These are phyloP conservation scores for Amniculicola lignicola DNA, from an alignment of 495 filamentous ascomycete genomes.

Conservation along the genomic window DNA sequence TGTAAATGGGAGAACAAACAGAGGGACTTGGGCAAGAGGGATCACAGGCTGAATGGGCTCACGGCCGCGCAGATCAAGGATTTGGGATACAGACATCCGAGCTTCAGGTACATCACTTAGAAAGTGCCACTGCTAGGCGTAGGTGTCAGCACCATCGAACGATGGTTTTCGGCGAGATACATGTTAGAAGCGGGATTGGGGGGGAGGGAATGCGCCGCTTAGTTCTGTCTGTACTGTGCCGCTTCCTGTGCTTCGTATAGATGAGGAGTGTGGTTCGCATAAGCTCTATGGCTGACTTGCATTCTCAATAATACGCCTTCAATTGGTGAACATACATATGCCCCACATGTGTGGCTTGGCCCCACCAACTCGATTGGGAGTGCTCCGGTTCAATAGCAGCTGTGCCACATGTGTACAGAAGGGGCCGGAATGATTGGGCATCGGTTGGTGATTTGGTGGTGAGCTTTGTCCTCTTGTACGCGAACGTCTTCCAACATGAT, in stretches of 20 bases:
- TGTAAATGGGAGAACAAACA: constrained; percentile 52
- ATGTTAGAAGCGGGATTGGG: not conserved
- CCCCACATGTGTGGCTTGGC: no score
- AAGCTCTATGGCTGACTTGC: not conserved
- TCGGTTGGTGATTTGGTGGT: no score
- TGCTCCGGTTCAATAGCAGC: no score
- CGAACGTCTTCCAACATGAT: no score
- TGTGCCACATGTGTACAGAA: no score
- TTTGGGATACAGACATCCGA: constrained; percentile 54
- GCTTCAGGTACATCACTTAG: constrained; percentile 51
- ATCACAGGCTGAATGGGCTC: constrained; percentile 52
- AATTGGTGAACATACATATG: no score
- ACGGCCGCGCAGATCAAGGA: constrained; percentile 46
- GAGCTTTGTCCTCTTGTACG: no score
- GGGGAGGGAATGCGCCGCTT: not conserved
- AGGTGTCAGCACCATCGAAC: not conserved
- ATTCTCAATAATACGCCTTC: no score
- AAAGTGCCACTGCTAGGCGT: not conserved
- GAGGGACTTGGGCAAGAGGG: constrained; percentile 50
- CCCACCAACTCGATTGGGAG: no score
- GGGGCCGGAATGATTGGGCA: no score
- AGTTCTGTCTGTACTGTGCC: not conserved
- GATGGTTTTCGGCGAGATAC: no score
- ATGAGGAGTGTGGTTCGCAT: not conserved
- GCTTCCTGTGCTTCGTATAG: not conserved